These are phyloP conservation scores for Cryptomeria japonica DNA, from an alignment of 75 land plant genomes.

Conservation along the genomic window DNA sequence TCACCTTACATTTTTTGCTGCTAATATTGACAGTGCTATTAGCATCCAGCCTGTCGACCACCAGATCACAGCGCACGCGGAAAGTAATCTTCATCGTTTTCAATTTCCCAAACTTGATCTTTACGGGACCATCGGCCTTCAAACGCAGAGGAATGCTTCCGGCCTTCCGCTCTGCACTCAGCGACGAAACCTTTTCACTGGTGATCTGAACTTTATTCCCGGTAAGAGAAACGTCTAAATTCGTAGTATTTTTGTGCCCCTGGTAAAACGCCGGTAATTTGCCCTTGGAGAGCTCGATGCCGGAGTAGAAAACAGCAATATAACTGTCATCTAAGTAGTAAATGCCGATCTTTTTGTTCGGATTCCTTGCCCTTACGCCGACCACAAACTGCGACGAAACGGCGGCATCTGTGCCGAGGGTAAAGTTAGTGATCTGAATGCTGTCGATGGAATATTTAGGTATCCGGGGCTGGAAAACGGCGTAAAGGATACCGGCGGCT, in stretches of 20 bases:
- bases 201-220: constrained; percentile 26
- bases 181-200: constrained; percentile 9
- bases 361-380: constrained; percentile 63
- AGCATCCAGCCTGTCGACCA: too few species aligned
- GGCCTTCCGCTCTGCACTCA: constrained; percentile 27
- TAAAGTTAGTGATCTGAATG: constrained; percentile 31
- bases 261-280: constrained; percentile 40
- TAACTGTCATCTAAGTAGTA: too few species aligned
- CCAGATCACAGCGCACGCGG: too few species aligned
- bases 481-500: constrained; percentile 33
- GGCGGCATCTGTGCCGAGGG: constrained; percentile 16
- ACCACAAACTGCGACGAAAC: constrained; percentile 51
- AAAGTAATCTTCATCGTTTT: too few species aligned
- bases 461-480: neutral
- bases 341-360: constrained; percentile 62
- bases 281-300: constrained; percentile 42
- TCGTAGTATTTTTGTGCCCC: constrained; percentile 45
- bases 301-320: constrained; percentile 41
- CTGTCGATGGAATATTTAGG: neutral
- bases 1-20: too few species aligned
- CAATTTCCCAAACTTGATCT: too few species aligned
- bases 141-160: constrained; percentile 41
- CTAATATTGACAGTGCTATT: too few species aligned
- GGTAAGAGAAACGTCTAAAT: constrained; percentile 29
- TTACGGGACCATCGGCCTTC: constrained; percentile 39